Percentiles rank a stretch among this genome's conserved stretches.
Conservation (phyloP, 192 early-diverging fungal genomes). For the Gamsiella multidivaricata region DNA sequence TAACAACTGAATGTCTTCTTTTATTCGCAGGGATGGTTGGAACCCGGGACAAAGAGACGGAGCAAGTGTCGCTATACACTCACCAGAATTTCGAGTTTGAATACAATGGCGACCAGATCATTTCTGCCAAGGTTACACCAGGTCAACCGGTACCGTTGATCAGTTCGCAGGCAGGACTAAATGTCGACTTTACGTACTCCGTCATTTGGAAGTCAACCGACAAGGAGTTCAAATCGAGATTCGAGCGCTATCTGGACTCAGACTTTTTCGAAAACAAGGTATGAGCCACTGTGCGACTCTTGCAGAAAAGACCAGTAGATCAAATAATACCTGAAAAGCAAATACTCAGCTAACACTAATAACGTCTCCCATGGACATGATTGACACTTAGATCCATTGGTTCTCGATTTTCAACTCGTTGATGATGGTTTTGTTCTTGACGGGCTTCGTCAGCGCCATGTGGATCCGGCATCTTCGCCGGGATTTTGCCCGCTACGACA, state of each 20-base stretch:
- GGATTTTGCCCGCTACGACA: slow-evolving; percentile 84
- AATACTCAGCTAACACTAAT: no score
- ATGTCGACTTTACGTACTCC: slow-evolving; percentile 78
- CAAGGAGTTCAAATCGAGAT: slow-evolving; percentile 70
- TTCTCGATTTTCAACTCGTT: slow-evolving; percentile 85
- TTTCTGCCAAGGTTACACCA: slow-evolving; percentile 59
- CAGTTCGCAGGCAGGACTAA: slow-evolving; percentile 19
- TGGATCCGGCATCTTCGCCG: slow-evolving; percentile 76
- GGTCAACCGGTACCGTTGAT: slow-evolving; percentile 49
- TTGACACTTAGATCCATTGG: slow-evolving; percentile 76
- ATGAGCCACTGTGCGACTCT: not conserved
- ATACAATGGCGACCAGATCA: slow-evolving; percentile 75
- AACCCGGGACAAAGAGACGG: slow-evolving; percentile 39
- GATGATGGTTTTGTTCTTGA: slow-evolving; percentile 83
- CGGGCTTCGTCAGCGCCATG: slow-evolving; percentile 81
- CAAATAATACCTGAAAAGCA: no score
- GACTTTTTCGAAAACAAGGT: slow-evolving; percentile 89
- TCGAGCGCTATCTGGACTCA: slow-evolving; percentile 71
- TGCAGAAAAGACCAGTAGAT: no score
- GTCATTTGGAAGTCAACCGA: slow-evolving; percentile 68
- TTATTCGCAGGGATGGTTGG: slow-evolving; percentile 57
- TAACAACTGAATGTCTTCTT: not conserved
- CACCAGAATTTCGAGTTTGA: slow-evolving; percentile 69
- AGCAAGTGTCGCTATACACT: slow-evolving; percentile 62
- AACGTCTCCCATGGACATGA: not conserved